phyloP scores from a whole-genome alignment of 1,284 basidiomycete species.

The Sanguinoderma infundibulare region DNA sequence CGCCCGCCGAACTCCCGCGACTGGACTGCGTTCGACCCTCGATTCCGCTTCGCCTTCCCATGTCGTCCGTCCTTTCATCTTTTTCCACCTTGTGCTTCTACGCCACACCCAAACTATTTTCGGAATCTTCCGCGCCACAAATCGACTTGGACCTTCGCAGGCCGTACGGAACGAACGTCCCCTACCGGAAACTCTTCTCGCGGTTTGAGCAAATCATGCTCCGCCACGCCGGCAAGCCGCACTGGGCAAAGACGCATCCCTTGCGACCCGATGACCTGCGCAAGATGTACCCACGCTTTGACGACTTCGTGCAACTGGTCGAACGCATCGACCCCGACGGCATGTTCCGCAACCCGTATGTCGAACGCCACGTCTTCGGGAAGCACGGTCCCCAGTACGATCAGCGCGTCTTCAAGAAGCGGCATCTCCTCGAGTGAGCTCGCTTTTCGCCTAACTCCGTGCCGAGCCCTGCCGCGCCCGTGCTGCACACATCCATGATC shows the following conservation, averaged over 20 bases:
- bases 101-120: not conserved
- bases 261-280: conserved; percentile 73
- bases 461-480: not conserved
- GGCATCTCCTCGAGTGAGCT: conserved; percentile 15
- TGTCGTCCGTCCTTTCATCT: not conserved
- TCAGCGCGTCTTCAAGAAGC: conserved; percentile 57
- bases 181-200: conserved; percentile 83
- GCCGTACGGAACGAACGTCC: conserved; percentile 89
- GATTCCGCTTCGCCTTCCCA: conserved; percentile 2
- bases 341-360: conserved; percentile 82
- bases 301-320: conserved; percentile 78
- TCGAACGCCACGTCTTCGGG: conserved; percentile 76
- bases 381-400: conserved; percentile 47
- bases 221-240: conserved; percentile 83
- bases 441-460: not conserved
- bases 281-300: conserved; percentile 82
- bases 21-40: not conserved
- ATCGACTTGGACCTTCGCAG: conserved; percentile 44
- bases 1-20: conserved; percentile 1
- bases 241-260: conserved; percentile 96
- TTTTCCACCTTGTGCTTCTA: not conserved
- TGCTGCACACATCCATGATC: not conserved
- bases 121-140: not conserved
- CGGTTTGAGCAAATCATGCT: conserved; percentile 81
- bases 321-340: conserved; percentile 80